phyloP scores from a whole-genome alignment of 2,329 filamentous ascomycete species.

The Cercospora brassicicola region DNA sequence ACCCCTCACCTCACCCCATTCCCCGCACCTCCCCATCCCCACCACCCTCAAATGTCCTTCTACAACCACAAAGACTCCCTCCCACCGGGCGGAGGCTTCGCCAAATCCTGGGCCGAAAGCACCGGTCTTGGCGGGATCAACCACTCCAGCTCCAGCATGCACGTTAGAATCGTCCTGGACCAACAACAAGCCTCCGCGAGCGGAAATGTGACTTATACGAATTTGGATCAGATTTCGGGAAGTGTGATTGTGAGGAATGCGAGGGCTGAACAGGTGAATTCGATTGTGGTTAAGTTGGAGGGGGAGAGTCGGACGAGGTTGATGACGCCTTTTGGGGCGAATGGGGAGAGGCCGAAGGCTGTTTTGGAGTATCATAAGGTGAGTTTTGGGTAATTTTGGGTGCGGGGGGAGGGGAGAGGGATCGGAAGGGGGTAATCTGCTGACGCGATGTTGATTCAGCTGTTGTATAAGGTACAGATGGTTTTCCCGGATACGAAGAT shows the following conservation, averaged over 20 bases:
- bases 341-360: slow-evolving; percentile 47
- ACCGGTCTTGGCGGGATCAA: slow-evolving; percentile 22
- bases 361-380: slow-evolving; percentile 55
- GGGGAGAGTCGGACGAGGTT: slow-evolving; percentile 73
- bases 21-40: neutral
- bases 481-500: slow-evolving; percentile 44
- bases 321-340: slow-evolving; percentile 49
- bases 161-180: slow-evolving; percentile 30
- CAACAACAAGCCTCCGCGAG: slow-evolving; percentile 23
- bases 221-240: slow-evolving; percentile 71
- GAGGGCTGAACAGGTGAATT: slow-evolving; percentile 49
- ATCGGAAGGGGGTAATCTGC: no score
- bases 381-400: no score
- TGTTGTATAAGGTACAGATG: slow-evolving; percentile 71
- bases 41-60: neutral
- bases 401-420: no score
- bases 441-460: slow-evolving; percentile 43
- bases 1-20: neutral
- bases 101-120: slow-evolving; percentile 18
- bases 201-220: slow-evolving; percentile 54
- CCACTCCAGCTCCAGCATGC: slow-evolving; percentile 28
- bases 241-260: slow-evolving; percentile 48
- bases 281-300: slow-evolving; percentile 77
- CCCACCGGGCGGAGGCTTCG: slow-evolving; percentile 13
- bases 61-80: slow-evolving; percentile 6